Evolutionary conservation across 1,139 yeast species (phyloP).

Genomic region (Nakaseomyces delphensis): DNA sequence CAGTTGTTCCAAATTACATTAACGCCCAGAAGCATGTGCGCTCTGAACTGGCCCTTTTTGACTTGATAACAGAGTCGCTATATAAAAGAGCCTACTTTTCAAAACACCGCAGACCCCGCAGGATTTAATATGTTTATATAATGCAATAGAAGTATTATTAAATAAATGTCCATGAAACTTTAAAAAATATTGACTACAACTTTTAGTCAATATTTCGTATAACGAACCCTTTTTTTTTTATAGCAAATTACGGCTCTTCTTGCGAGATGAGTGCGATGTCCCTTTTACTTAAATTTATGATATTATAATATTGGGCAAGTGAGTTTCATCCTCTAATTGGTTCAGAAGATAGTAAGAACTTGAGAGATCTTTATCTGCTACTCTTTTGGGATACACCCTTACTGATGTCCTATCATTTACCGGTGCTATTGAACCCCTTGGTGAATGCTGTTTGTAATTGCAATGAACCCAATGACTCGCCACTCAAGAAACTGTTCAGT

Average conservation of each 20-base stretch:
- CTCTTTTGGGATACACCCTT: too few species aligned
- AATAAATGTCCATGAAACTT: neutral
- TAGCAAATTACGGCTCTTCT: too few species aligned
- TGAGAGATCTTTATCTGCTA: too few species aligned
- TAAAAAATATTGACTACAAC: neutral
- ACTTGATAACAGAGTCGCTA: neutral
- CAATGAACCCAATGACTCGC: constrained; percentile 45
- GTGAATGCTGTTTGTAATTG: constrained; percentile 62
- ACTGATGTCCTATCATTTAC: constrained; percentile 15
- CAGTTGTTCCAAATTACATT: neutral
- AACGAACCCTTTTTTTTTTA: too few species aligned
- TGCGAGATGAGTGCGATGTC: too few species aligned
- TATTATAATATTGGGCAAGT: too few species aligned
- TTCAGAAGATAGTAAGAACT: too few species aligned
- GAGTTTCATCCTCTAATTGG: too few species aligned
- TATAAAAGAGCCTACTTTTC: constrained; percentile 5
- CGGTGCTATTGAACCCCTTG: constrained; percentile 51
- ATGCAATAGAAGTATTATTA: too few species aligned
- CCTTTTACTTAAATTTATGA: too few species aligned
- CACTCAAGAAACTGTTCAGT: constrained; percentile 42
- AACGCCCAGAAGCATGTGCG: constrained; percentile 1
- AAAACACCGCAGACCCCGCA: constrained; percentile 2
- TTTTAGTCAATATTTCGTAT: too few species aligned
- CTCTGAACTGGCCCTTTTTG: neutral
- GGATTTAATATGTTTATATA: neutral